phyloP scores from a whole-genome alignment of 208 protist genomes.

The Wallacemonas sp. region DNA sequence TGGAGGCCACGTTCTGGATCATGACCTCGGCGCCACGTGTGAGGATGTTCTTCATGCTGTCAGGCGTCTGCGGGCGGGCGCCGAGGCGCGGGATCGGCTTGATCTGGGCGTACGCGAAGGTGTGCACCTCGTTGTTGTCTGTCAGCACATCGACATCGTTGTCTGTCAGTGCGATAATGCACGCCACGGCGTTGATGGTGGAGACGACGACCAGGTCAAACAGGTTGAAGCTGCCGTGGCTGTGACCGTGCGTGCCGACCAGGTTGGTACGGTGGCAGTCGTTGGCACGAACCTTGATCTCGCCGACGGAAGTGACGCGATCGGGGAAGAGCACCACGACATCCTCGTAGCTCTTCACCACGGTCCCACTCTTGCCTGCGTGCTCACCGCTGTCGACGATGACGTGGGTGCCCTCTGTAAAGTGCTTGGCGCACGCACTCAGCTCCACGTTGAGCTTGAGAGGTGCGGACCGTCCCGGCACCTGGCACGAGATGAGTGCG shows the following conservation, averaged over 20 bases:
- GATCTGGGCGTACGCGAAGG: conserved; percentile 69
- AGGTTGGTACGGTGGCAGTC: conserved; percentile 89
- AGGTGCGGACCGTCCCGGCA: conserved; percentile 52
- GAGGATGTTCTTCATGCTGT: conserved; percentile 76
- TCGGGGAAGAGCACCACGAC: conserved; percentile 82
- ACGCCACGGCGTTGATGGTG: conserved; percentile 69
- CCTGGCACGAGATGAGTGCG: conserved; percentile 56
- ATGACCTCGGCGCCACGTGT: conserved; percentile 73
- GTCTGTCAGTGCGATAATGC: conserved; percentile 69
- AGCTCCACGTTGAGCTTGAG: conserved; percentile 85
- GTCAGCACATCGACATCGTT: conserved; percentile 82
- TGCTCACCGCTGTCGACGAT: conserved; percentile 78
- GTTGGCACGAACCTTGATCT: conserved; percentile 77
- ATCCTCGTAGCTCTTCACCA: conserved; percentile 75
- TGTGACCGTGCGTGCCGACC: conserved; percentile 63
- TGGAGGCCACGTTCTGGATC: conserved; percentile 57
- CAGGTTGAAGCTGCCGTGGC: conserved; percentile 61
- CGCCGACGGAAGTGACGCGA: conserved; percentile 46
- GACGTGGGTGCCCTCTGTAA: conserved; percentile 85
- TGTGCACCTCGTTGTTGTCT: conserved; percentile 74
- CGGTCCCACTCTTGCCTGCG: conserved; percentile 84
- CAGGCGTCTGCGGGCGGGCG: conserved; percentile 45
- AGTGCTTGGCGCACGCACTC: conserved; percentile 73
- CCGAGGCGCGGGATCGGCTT: conserved; percentile 46
- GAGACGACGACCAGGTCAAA: conserved; percentile 84